Evolutionary conservation across 257 asterid genomes (phyloP).

Genomic region (Ophiorrhiza pumila): DNA sequence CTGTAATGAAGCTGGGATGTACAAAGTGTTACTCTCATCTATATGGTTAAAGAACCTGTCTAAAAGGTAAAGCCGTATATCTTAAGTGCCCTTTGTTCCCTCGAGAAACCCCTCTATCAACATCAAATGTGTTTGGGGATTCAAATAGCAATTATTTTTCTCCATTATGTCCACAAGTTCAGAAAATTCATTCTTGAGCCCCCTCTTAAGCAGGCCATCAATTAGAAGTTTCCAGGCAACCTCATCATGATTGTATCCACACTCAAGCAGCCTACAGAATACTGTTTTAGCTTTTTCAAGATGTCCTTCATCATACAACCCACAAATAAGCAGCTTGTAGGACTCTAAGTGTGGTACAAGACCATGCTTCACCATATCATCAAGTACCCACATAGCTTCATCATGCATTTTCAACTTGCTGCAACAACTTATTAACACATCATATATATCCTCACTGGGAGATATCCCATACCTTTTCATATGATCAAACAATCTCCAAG

Average conservation of each 20-base stretch:
- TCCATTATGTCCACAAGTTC: slow-evolving; percentile 59
- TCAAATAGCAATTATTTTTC: slow-evolving; percentile 46
- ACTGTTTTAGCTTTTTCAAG: slow-evolving; percentile 44
- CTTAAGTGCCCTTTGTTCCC: slow-evolving; percentile 12
- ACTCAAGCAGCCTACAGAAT: slow-evolving; percentile 46
- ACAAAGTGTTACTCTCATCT: background rate
- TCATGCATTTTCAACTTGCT: slow-evolving; percentile 50
- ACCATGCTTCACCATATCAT: slow-evolving; percentile 42
- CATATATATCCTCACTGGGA: slow-evolving; percentile 46
- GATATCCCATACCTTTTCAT: slow-evolving; percentile 41
- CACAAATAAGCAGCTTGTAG: slow-evolving; percentile 54
- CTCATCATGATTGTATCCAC: slow-evolving; percentile 71
- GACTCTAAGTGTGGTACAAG: slow-evolving; percentile 50
- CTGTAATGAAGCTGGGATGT: background rate
- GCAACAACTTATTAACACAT: slow-evolving; percentile 47
- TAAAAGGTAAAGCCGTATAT: background rate
- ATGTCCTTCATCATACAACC: slow-evolving; percentile 50
- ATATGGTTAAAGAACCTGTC: background rate
- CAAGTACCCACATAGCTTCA: slow-evolving; percentile 47
- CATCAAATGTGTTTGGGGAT: slow-evolving; percentile 53
- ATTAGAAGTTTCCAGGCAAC: slow-evolving; percentile 71
- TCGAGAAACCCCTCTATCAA: slow-evolving; percentile 47
- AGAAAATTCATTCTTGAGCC: slow-evolving; percentile 41
- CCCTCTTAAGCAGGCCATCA: slow-evolving; percentile 63
- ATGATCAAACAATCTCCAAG: slow-evolving; percentile 52